Evolutionary conservation across 1,284 basidiomycete species (phyloP), one percentile per base, ranked within the genome.

Genomic region (Ustilago loliicola): DNA sequence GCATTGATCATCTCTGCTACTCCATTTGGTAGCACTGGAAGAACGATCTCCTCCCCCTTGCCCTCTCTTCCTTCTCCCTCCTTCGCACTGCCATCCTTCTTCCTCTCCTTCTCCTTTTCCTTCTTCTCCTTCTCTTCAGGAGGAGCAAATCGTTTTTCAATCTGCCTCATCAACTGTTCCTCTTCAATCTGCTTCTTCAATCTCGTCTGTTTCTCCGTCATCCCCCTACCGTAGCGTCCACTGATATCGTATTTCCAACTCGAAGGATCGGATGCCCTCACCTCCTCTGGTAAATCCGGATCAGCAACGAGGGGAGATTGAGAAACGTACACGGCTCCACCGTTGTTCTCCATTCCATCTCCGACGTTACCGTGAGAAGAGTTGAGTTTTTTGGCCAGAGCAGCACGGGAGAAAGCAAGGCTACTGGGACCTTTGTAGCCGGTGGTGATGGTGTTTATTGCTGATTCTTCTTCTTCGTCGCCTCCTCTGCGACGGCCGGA

Each of bases 271-370:
- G 77, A 70, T 0, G 73, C 32, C 1, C 66, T 52, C n/a, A 64
- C 53, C 29, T 65, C 51, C 1, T 23, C 57, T 2, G 50, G 67
- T 11, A 50, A 38, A 8, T 21, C 56, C 5, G 51, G 19, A 4
- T 48, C 32, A n/a, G 54, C 32, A 10, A 32, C 27, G 36, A 62
- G 19, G 7, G 59, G 54, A 7, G 65, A 61, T 27, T 71, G 60
- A 9, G 66, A 68, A 13, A 66, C 57, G 27, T 53, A 77, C 6
- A 72, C 61, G 15, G 56, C 10, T 1, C 75, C 75, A 29, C 40
- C 50, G 40, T 77, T 77, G 58, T 56, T 69, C 1, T 69, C 66
- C 75, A 77, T 72, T 1, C 75, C 77, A 25, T 79, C 72, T 17
- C 58, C 72, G 6, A 76, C 60, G 21, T 30, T 62, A 23, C 60